Percentiles rank a stretch among this genome's conserved stretches.
phyloP scores from a whole-genome alignment of 306 rosid genomes.

The Medicago ruthenica region DNA sequence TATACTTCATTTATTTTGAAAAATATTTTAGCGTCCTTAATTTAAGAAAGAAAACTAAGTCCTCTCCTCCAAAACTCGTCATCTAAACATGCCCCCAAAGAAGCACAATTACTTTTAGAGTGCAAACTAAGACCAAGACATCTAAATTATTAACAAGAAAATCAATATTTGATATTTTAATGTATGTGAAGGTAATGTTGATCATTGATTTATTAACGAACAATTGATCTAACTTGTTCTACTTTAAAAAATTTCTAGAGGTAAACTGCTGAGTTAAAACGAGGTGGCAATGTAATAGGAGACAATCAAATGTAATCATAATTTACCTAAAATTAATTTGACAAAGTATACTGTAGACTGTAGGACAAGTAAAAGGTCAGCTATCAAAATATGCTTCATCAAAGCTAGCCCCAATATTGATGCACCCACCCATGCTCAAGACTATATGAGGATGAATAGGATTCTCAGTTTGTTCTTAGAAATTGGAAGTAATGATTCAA shows the following conservation, averaged over 20 bases:
- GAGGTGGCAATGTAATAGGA: background rate
- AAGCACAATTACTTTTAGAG: no score
- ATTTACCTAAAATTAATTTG: background rate
- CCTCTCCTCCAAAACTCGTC: no score
- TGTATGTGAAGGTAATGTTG: background rate
- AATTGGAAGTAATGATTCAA: slow-evolving; percentile 25
- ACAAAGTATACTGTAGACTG: background rate
- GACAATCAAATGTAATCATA: background rate
- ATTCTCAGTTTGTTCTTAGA: background rate
- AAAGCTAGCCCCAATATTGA: slow-evolving; percentile 8
- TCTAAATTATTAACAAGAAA: background rate
- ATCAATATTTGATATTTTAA: slow-evolving; percentile 8
- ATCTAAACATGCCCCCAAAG: no score
- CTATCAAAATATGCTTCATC: slow-evolving; percentile 4
- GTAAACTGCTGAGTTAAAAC: background rate
- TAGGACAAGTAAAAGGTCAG: background rate
- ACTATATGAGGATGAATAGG: background rate
- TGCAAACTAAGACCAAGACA: background rate
- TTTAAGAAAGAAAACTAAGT: no score
- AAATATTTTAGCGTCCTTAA: no score
- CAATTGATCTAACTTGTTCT: background rate
- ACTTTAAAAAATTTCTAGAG: background rate
- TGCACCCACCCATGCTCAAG: background rate
- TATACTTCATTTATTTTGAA: no score
- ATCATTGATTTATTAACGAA: background rate